Evolutionary conservation across 108 stramenopile species (phyloP).

Genomic region (Phaeodactylum tricornutum): DNA sequence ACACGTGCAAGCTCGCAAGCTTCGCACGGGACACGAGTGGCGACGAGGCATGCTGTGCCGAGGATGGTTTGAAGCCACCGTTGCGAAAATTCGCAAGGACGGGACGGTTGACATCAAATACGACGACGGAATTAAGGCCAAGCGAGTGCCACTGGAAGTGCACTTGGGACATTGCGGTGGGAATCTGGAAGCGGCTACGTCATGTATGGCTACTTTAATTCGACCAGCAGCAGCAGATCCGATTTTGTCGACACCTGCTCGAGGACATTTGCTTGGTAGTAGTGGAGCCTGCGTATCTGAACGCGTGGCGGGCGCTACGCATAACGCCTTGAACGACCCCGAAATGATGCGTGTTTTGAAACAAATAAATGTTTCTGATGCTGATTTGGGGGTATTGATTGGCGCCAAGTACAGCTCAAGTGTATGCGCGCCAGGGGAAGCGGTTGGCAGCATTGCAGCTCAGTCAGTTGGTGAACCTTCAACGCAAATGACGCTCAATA

Average conservation of each 20-base stretch:
- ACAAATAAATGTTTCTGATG: conserved; percentile 30
- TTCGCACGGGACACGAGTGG: conserved; percentile 61
- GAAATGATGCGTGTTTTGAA: conserved; percentile 45
- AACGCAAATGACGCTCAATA: conserved; percentile 99
- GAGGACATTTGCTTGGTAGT: conserved; percentile 58
- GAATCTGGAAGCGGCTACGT: conserved; percentile 29
- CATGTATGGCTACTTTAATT: conserved; percentile 48
- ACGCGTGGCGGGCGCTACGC: conserved; percentile 52
- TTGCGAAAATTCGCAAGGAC: conserved; percentile 38
- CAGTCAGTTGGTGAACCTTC: conserved; percentile 97
- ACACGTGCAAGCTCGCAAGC: conserved; percentile 51
- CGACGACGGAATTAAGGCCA: conserved; percentile 37
- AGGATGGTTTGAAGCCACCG: conserved; percentile 75
- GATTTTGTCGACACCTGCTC: conserved; percentile 37
- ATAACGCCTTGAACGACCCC: conserved; percentile 27
- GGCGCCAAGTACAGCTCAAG: conserved; percentile 88
- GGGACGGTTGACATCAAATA: conserved; percentile 61
- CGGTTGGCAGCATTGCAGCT: conserved; percentile 96
- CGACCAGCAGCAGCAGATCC: conserved; percentile 67
- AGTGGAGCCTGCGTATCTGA: conserved; percentile 84
- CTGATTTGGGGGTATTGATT: conserved; percentile 54
- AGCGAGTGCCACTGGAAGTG: conserved; percentile 49
- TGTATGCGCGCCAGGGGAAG: conserved; percentile 95
- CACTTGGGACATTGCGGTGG: conserved; percentile 49
- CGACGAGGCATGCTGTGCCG: conserved; percentile 62